Base-by-base conservation (phyloP, 176 grass and related monocot species). In the Themeda triandra region DNA sequence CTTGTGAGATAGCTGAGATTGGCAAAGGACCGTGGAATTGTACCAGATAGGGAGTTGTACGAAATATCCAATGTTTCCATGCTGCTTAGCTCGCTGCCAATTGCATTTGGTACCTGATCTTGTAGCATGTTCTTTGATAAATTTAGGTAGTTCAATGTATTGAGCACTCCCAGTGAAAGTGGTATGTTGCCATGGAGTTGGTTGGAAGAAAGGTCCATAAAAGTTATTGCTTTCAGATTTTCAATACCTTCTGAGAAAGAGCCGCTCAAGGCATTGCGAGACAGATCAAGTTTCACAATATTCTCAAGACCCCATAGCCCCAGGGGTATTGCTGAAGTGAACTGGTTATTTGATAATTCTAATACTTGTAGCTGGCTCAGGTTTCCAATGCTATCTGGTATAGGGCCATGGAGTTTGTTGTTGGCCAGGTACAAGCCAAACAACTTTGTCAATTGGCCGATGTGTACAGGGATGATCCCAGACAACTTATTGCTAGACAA, bases 291-390 rank as follows among this genome's bases (percentile, higher is more conserved):
- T 0, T 6, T 2, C 29, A 78, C 63, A 31, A 83, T 68, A 15
- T 78, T 63, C 41, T 45, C 27, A 8, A 88, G 64, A 29, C 73
- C 39, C 80, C 80, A 88, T 29, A 88, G 44, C 23, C 64, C 67
- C 39, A 19, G 46, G 17, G 86, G 86, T 72, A 88, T 78, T 41
- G 21, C n/a, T 83, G 86, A 88, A 29, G 80, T 77, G 30, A 88
- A 33, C 0, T 8, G 66, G 40, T 88, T 88, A 28, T 17, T 36
- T 39, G 86, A 82, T 51, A 83, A 21, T 12, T 5, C 65, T 23
- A 88, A 31, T 3, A 1, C 7, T 53, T 81, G 64, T 15, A 90
- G 78, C 0, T 13, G 21, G 8, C 78, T 80, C 11, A 77, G 39
- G 56, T 85, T 81, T 41, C 66, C 44, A 39, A 86, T 65, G 17